These are phyloP conservation scores for Funneliformis caledonium DNA, from an alignment of 371 early-diverging fungal genomes.

Conservation along the genomic window DNA sequence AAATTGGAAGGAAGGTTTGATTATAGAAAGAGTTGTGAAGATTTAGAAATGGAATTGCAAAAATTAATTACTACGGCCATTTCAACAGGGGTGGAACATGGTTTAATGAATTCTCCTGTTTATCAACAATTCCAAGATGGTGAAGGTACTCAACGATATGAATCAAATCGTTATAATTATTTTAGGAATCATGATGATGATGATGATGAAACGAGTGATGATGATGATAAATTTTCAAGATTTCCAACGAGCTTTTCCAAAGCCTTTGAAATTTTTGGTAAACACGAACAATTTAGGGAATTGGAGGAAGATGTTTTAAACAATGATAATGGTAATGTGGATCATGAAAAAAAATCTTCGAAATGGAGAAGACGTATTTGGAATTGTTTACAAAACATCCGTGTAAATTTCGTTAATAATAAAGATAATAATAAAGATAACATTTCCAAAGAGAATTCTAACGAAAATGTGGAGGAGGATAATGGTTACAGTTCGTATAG, in stretches of 20 bases:
- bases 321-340: neutral
- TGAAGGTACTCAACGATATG: neutral
- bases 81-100: neutral
- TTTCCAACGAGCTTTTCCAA: neutral
- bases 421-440: no score
- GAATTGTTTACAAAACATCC: neutral
- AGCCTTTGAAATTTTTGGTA: neutral
- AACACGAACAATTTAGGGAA: neutral
- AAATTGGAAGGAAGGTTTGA: neutral
- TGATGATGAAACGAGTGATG: neutral
- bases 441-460: neutral
- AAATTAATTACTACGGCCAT: conserved; percentile 7
- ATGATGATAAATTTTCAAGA: no score
- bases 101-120: neutral
- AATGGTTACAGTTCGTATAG: neutral
- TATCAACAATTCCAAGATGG: neutral
- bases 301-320: neutral
- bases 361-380: conserved; percentile 12
- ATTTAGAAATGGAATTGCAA: conserved; percentile 20
- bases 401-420: neutral
- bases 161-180: neutral
- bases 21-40: conserved; percentile 30
- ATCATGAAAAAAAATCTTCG: neutral
- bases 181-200: conserved; percentile 2
- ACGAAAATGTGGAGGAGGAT: neutral